These are phyloP conservation scores for Dactylonectria estremocensis DNA, from an alignment of 2,329 filamentous ascomycete species.

Conservation along the genomic window DNA sequence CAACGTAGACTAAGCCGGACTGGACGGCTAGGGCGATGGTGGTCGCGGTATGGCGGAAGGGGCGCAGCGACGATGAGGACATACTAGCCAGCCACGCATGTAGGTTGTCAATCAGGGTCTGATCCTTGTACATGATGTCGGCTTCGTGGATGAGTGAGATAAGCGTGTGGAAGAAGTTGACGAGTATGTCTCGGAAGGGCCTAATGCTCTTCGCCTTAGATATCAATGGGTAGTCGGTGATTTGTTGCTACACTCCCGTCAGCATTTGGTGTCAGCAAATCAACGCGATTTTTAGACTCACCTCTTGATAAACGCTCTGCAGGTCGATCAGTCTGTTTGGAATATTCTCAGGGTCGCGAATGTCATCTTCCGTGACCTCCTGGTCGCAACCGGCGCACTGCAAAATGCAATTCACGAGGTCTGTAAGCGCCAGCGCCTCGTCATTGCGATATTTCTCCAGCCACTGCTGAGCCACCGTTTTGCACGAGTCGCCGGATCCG, in stretches of 20 bases:
- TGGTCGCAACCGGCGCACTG: constrained; percentile 85
- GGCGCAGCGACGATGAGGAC: constrained; percentile 88
- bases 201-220: constrained; percentile 83
- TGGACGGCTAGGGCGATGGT: constrained; percentile 86
- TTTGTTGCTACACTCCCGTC: constrained; percentile 70
- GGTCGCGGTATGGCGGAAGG: constrained; percentile 95
- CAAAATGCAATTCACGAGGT: constrained; percentile 77
- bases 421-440: constrained; percentile 69
- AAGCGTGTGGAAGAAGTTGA: constrained; percentile 84
- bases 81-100: constrained; percentile 91
- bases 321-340: constrained; percentile 84
- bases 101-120: constrained; percentile 87
- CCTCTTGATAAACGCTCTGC: constrained; percentile 89
- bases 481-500: constrained; percentile 69
- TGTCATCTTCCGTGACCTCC: constrained; percentile 84
- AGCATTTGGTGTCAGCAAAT: constrained; percentile 38
- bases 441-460: constrained; percentile 70
- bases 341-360: constrained; percentile 90
- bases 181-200: constrained; percentile 83
- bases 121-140: constrained; percentile 84
- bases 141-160: constrained; percentile 85
- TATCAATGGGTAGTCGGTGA: constrained; percentile 93
- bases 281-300: constrained; percentile 55
- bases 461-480: constrained; percentile 74
- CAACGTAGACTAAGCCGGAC: constrained; percentile 82